Evolutionary conservation across 176 grass and related monocot species (phyloP).

Genomic region (Triticum turgidum): DNA sequence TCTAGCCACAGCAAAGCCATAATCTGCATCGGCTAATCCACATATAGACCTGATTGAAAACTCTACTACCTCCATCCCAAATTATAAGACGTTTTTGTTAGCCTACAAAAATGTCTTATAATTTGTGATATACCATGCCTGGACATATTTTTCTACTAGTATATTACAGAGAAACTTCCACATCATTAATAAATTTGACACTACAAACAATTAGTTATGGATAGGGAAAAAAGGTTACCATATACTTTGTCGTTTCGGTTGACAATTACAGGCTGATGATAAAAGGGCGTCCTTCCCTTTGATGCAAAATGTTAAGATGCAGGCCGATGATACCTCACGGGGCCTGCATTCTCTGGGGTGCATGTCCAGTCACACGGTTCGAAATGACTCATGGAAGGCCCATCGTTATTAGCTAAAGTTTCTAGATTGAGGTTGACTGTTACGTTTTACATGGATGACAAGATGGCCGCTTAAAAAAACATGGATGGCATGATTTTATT

Average conservation of each 20-base stretch:
- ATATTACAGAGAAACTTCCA: neutral
- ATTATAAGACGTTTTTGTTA: no score
- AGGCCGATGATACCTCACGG: constrained; percentile 26
- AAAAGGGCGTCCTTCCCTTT: constrained; percentile 9
- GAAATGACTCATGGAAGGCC: neutral
- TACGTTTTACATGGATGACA: neutral
- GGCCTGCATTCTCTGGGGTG: neutral
- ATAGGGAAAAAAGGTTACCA: neutral
- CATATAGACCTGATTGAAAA: neutral
- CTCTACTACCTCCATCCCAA: no score
- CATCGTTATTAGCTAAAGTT: neutral
- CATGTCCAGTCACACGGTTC: constrained; percentile 27
- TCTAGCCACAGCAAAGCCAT: neutral
- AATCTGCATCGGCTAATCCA: neutral
- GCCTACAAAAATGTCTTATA: no score
- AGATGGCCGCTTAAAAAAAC: neutral
- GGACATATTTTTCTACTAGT: neutral
- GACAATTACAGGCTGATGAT: constrained; percentile 11
- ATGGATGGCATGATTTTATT: neutral
- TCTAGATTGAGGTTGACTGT: neutral
- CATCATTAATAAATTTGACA: neutral
- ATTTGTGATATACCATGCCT: neutral
- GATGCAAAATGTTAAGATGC: constrained; percentile 20
- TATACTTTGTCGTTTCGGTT: constrained; percentile 1
- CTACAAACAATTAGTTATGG: neutral